Conservation (phyloP, 1,284 basidiomycete species). For the Uromyces viciae-fabae region DNA sequence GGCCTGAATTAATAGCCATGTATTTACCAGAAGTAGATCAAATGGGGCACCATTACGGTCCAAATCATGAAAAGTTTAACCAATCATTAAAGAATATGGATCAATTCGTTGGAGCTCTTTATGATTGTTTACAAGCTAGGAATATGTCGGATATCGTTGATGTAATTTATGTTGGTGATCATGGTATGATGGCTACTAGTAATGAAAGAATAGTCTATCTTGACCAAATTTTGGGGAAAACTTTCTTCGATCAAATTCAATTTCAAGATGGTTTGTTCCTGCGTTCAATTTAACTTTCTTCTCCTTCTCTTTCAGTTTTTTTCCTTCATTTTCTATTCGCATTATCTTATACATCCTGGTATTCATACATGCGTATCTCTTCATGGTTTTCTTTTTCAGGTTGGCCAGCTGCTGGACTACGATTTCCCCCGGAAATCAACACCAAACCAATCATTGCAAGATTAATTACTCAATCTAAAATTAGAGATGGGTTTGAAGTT, state of each 20-base stretch:
- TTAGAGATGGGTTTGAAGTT: slow-evolving; percentile 66
- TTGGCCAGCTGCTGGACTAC: slow-evolving; percentile 78
- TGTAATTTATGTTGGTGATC: slow-evolving; percentile 83
- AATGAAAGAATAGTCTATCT: slow-evolving; percentile 71
- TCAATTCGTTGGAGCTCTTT: slow-evolving; percentile 68
- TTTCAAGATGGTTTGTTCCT: slow-evolving; percentile 65
- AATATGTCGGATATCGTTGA: slow-evolving; percentile 79
- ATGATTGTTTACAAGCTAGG: slow-evolving; percentile 64
- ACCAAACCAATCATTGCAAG: slow-evolving; percentile 61
- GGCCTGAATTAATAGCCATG: slow-evolving; percentile 62
- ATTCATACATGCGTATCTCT: background rate
- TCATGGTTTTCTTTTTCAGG: slow-evolving; percentile 56
- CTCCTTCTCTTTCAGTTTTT: background rate
- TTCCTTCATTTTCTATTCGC: background rate
- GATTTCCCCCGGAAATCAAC: slow-evolving; percentile 66
- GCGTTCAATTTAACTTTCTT: background rate
- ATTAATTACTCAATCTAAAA: slow-evolving; percentile 60
- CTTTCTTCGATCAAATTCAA: slow-evolving; percentile 64
- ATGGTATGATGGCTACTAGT: slow-evolving; percentile 84
- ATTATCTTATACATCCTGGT: too few relatives aligned
- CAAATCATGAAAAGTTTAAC: slow-evolving; percentile 68
- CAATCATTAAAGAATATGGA: slow-evolving; percentile 69
- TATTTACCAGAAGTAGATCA: slow-evolving; percentile 62
- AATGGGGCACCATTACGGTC: slow-evolving; percentile 70
- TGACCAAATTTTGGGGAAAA: slow-evolving; percentile 72